Conservation (phyloP, 75 land plant species). For the Chamaecyparis obtusa region DNA sequence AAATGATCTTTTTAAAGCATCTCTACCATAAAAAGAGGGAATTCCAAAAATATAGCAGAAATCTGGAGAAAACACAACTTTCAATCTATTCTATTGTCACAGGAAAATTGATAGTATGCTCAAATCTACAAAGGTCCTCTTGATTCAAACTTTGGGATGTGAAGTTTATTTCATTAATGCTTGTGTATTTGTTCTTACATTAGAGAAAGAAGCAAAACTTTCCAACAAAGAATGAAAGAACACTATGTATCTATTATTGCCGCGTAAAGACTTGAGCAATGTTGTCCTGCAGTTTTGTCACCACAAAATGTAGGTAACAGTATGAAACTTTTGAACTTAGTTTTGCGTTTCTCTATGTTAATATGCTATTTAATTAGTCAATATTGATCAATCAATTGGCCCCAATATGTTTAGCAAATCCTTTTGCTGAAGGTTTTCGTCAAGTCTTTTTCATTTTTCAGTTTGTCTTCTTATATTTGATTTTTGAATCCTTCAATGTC, state of each 20-base stretch:
- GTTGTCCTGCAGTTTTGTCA: too few relatives aligned
- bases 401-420: too few relatives aligned
- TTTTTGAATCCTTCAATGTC: too few relatives aligned
- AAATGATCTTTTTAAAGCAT: neutral
- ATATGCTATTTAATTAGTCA: too few relatives aligned
- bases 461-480: too few relatives aligned
- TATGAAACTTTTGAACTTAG: too few relatives aligned
- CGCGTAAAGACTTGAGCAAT: too few relatives aligned
- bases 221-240: neutral
- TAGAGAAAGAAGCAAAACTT: neutral
- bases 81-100: neutral
- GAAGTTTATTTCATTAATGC: neutral
- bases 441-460: too few relatives aligned
- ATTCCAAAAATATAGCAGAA: neutral
- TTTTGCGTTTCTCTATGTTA: too few relatives aligned
- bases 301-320: too few relatives aligned
- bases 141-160: neutral
- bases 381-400: too few relatives aligned
- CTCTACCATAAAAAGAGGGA: neutral
- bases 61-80: neutral
- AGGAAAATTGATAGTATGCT: neutral
- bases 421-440: too few relatives aligned
- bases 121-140: neutral
- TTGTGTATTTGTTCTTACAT: neutral
- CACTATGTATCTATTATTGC: neutral